These are phyloP conservation scores for Candida sakaeoensis DNA, from an alignment of 805 yeast genomes.

Conservation along the genomic window DNA sequence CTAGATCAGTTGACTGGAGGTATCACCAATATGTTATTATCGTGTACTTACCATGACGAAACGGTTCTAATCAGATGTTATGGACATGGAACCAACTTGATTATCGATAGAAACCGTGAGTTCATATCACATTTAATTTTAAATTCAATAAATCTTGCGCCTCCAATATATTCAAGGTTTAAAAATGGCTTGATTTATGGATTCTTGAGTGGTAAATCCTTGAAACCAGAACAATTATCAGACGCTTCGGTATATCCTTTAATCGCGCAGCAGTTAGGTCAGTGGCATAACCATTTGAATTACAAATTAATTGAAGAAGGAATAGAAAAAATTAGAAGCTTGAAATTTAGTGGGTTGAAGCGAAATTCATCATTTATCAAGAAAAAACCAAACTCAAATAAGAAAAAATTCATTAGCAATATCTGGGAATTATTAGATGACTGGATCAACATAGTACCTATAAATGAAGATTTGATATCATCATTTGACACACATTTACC, in stretches of 20 bases:
- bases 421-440: slow-evolving; percentile 58
- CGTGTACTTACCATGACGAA: slow-evolving; percentile 32
- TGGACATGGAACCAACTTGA: slow-evolving; percentile 68
- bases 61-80: slow-evolving; percentile 61
- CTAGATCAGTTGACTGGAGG: slow-evolving; percentile 56
- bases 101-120: slow-evolving; percentile 72
- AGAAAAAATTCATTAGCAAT: slow-evolving; percentile 34
- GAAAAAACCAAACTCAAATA: slow-evolving; percentile 12
- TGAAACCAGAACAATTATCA: slow-evolving; percentile 52
- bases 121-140: slow-evolving; percentile 66
- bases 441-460: slow-evolving; percentile 65
- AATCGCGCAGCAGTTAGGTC: slow-evolving; percentile 64
- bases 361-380: slow-evolving; percentile 5
- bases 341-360: slow-evolving; percentile 6
- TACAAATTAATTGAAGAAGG: slow-evolving; percentile 46
- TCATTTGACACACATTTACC: slow-evolving; percentile 32
- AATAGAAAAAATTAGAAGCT: slow-evolving; percentile 32
- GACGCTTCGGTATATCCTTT: slow-evolving; percentile 46
- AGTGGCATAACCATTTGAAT: slow-evolving; percentile 59
- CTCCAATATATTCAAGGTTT: slow-evolving; percentile 63
- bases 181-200: slow-evolving; percentile 74
- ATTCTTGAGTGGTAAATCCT: slow-evolving; percentile 59
- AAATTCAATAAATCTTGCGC: slow-evolving; percentile 59
- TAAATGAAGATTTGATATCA: slow-evolving; percentile 34
- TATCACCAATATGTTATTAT: slow-evolving; percentile 57